phyloP scores from a whole-genome alignment of 1,284 basidiomycete genomes.

The Sporisorium scitamineum region DNA sequence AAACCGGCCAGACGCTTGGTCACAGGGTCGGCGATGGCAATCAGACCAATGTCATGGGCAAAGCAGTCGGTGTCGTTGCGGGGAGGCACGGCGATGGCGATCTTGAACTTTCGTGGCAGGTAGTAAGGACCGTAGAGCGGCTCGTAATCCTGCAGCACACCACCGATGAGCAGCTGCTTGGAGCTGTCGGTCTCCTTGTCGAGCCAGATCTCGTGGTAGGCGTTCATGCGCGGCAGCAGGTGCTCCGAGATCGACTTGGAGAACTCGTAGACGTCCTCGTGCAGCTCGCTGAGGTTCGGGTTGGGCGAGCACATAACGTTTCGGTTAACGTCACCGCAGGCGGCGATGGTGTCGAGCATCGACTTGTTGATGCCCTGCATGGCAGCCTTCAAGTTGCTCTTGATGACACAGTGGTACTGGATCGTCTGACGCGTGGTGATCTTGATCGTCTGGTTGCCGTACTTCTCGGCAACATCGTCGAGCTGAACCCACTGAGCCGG shows the following conservation, averaged over 20 bases:
- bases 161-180: slow-evolving; percentile 85
- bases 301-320: slow-evolving; percentile 95
- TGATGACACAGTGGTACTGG: slow-evolving; percentile 99
- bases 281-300: slow-evolving; percentile 85
- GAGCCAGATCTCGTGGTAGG: slow-evolving; percentile 99
- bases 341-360: slow-evolving; percentile 93
- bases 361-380: slow-evolving; percentile 96
- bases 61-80: slow-evolving; percentile 97
- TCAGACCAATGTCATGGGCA: slow-evolving; percentile 94
- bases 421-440: slow-evolving; percentile 98
- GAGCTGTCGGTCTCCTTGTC: slow-evolving; percentile 73
- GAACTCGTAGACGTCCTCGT: slow-evolving; percentile 86
- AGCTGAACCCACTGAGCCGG: slow-evolving; percentile 94
- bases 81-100: slow-evolving; percentile 94
- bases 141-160: slow-evolving; percentile 91
- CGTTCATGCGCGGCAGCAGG: slow-evolving; percentile 88
- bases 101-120: slow-evolving; percentile 96
- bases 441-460: slow-evolving; percentile 94
- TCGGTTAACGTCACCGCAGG: slow-evolving; percentile 96
- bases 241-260: slow-evolving; percentile 87
- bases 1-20: slow-evolving; percentile 70
- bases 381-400: slow-evolving; percentile 92
- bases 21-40: slow-evolving; percentile 81
- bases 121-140: slow-evolving; percentile 98
- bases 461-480: slow-evolving; percentile 94